Evolutionary conservation across 129 eudicot species (phyloP), one percentile per base, ranked within the genome.

Genomic region (Flaveria ramosissima): DNA sequence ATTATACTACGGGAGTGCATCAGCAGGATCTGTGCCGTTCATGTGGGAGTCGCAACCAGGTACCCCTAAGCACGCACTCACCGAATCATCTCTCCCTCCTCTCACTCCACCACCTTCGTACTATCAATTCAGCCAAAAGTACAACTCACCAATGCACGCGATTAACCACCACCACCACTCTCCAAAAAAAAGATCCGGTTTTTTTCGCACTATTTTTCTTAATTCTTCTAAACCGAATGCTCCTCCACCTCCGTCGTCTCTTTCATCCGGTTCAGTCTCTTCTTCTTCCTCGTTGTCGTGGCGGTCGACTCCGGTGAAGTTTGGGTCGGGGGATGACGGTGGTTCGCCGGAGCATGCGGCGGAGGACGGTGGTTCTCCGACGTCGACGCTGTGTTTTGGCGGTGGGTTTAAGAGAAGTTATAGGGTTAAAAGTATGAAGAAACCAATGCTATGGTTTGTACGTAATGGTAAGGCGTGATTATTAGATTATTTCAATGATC

Each of bases 31-130:
- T 5, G 87, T 91, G 21, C 97, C 97, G 8, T 91, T 91, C 84
- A 59, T 64, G 77, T 91, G 97, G 97, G 97, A 91, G 69, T 91
- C 94, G 1, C 87, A 83, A 24, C 97, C 97, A 46, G 97, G 97
- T 39, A 91, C 94, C 4, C 97, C 97, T 32, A 88, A 88, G 43
- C 92, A 91, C 78, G 19, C 80, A 48, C 71, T 83, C 74, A 56
- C 81, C 23, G 77, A 81, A 64, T 45, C 66, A 66, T 82, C 86
- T 62, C 84, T 81, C 30, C 94, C 92, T 16, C 92, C 97, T 7
- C 89, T 91, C 23, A 91, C 97, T 2, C 97, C 97, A 2, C 97
- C 97, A 0, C 97, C 97, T 11, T 86, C 94, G 1, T 88, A 70
- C 77, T 75, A 73, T 56, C 70, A 62, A 39, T 27, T 55, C 52